phyloP scores from a whole-genome alignment of 345 rosid species.

The Linum lewisii region DNA sequence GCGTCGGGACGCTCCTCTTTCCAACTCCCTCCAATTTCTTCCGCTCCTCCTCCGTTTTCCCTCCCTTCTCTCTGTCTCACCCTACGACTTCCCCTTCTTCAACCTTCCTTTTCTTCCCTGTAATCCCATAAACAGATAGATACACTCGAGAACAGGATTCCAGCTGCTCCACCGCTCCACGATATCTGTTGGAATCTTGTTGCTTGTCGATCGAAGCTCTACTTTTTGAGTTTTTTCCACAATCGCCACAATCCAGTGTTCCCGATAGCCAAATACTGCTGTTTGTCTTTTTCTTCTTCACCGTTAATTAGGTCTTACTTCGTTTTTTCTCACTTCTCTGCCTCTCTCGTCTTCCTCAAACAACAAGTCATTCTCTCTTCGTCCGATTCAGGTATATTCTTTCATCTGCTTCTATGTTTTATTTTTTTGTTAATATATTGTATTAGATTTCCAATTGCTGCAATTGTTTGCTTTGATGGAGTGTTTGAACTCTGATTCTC shows the following conservation, averaged over 20 bases:
- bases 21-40: not conserved
- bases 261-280: not conserved
- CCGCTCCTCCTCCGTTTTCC: not conserved
- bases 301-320: not conserved
- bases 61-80: not conserved
- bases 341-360: not conserved
- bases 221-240: not conserved
- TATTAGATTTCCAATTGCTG: not conserved
- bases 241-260: not conserved
- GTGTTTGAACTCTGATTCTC: not conserved
- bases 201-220: not conserved
- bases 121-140: not conserved
- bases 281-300: not conserved
- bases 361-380: not conserved
- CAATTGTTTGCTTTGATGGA: not conserved
- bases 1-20: not conserved
- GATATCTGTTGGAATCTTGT: not conserved
- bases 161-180: not conserved
- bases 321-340: not conserved
- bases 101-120: not conserved
- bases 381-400: not conserved
- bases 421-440: too few relatives aligned
- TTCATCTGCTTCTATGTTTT: not conserved
- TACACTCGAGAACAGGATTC: not conserved
- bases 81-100: not conserved